These are phyloP conservation scores for Xylaria venustula DNA, from an alignment of 495 filamentous ascomycete genomes.

Conservation along the genomic window DNA sequence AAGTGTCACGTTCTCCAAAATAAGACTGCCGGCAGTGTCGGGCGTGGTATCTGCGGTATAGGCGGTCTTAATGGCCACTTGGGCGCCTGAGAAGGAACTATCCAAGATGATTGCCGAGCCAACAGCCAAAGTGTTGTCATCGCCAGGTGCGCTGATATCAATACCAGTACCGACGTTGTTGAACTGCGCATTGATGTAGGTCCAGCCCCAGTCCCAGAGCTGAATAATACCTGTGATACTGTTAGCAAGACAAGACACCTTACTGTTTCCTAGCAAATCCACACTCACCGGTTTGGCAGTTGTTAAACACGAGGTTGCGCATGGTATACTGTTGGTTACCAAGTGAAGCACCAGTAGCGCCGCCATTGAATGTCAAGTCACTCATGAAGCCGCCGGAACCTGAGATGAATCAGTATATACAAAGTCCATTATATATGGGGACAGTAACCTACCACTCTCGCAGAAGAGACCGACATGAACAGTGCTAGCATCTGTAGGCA, in stretches of 20 bases:
- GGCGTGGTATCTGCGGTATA: slow-evolving; percentile 51
- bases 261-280: slow-evolving; percentile 33
- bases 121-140: slow-evolving; percentile 43
- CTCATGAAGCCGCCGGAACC: slow-evolving; percentile 70
- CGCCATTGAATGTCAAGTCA: slow-evolving; percentile 67
- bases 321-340: slow-evolving; percentile 85
- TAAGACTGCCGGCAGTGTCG: slow-evolving; percentile 50
- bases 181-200: slow-evolving; percentile 57
- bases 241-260: slow-evolving; percentile 20
- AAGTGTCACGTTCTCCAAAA: slow-evolving; percentile 68
- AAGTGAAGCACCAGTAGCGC: slow-evolving; percentile 60
- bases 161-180: slow-evolving; percentile 63
- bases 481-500: slow-evolving; percentile 57
- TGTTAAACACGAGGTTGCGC: slow-evolving; percentile 66
- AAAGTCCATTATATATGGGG: neutral
- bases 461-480: slow-evolving; percentile 74
- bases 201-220: slow-evolving; percentile 57
- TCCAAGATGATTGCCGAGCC: slow-evolving; percentile 66
- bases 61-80: slow-evolving; percentile 66
- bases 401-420: slow-evolving; percentile 34
- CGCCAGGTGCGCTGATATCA: slow-evolving; percentile 54
- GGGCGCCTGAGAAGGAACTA: slow-evolving; percentile 68
- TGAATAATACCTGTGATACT: slow-evolving; percentile 42
- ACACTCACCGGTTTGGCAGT: slow-evolving; percentile 47
- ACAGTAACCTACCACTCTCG: slow-evolving; percentile 54